phyloP scores from a whole-genome alignment of 306 rosid species.

The Hippophae rhamnoides region DNA sequence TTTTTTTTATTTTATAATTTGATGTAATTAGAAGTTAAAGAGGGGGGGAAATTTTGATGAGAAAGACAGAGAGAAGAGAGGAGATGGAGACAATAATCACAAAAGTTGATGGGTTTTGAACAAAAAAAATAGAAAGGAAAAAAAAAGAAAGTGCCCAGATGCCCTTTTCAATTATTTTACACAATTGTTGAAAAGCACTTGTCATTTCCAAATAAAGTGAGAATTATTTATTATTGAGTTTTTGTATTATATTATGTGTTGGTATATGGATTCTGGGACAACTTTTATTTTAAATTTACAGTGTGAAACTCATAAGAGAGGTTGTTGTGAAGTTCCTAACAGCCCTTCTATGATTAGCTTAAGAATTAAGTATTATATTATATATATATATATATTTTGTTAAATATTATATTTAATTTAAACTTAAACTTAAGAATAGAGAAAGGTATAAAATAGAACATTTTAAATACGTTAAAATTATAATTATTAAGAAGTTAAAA shows the following conservation, averaged over 20 bases:
- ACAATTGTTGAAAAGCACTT: slow-evolving; percentile 5
- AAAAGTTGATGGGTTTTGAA: slow-evolving; percentile 5
- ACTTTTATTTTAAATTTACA: slow-evolving; percentile 14
- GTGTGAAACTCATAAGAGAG: neutral
- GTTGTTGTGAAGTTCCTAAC: too few species aligned
- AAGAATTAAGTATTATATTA: too few species aligned
- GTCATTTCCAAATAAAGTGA: slow-evolving; percentile 21
- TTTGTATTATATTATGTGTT: neutral
- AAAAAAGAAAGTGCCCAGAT: neutral
- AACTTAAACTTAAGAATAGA: too few species aligned
- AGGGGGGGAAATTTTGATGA: neutral
- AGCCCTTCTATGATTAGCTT: too few species aligned
- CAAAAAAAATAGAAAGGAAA: neutral
- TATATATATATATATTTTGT: too few species aligned
- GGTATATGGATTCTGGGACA: slow-evolving; percentile 9
- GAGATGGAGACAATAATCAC: neutral
- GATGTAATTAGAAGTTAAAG: neutral
- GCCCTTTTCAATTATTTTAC: neutral
- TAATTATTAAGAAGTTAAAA: too few species aligned
- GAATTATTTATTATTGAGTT: slow-evolving; percentile 1
- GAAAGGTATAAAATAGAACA: too few species aligned
- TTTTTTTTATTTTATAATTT: slow-evolving; percentile 1
- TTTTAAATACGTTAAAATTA: too few species aligned
- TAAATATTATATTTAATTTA: too few species aligned
- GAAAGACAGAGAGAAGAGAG: neutral